Percentiles rank a stretch among this genome's conserved stretches.
Conservation (phyloP, 768 basidiomycete genomes). For the Termitomyces sp. region DNA sequence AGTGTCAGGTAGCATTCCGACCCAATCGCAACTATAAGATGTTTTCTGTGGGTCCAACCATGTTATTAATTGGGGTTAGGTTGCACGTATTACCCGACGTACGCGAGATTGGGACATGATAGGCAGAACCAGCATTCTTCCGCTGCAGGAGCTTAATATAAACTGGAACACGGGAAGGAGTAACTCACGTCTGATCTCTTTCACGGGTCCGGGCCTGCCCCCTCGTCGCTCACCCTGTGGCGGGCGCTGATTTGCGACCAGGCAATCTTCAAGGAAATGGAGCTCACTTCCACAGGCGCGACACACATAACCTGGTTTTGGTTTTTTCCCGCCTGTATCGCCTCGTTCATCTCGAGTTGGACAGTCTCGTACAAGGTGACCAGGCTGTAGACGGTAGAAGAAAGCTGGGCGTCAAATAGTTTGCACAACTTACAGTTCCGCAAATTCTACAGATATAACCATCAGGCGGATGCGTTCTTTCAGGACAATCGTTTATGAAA, state of each 20-base stretch:
- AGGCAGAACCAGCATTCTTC: slow-evolving; percentile 99
- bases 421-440: slow-evolving; percentile 43
- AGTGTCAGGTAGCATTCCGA: slow-evolving; percentile 90
- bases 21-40: slow-evolving; percentile 93
- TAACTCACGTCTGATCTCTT: slow-evolving; percentile 74
- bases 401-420: slow-evolving; percentile 2
- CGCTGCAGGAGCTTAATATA: slow-evolving; percentile 37
- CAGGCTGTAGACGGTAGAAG: slow-evolving; percentile 38
- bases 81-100: slow-evolving; percentile 22
- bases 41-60: slow-evolving; percentile 54
- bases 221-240: slow-evolving; percentile 31
- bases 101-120: slow-evolving; percentile 89
- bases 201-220: slow-evolving; percentile 52
- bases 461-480: slow-evolving; percentile 71
- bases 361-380: slow-evolving; percentile 87
- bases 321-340: slow-evolving; percentile 80
- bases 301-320: slow-evolving; percentile 84
- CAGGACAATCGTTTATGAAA: slow-evolving; percentile 71
- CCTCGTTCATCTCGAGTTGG: slow-evolving; percentile 73
- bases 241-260: slow-evolving; percentile 52
- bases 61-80: slow-evolving; percentile 5
- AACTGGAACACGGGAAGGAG: not conserved
- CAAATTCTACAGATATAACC: slow-evolving; percentile 88
- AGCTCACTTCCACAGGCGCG: slow-evolving; percentile 83
- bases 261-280: slow-evolving; percentile 88